Conservation (phyloP, 2,329 filamentous ascomycete genomes). For the Colletotrichum nymphaeae region DNA sequence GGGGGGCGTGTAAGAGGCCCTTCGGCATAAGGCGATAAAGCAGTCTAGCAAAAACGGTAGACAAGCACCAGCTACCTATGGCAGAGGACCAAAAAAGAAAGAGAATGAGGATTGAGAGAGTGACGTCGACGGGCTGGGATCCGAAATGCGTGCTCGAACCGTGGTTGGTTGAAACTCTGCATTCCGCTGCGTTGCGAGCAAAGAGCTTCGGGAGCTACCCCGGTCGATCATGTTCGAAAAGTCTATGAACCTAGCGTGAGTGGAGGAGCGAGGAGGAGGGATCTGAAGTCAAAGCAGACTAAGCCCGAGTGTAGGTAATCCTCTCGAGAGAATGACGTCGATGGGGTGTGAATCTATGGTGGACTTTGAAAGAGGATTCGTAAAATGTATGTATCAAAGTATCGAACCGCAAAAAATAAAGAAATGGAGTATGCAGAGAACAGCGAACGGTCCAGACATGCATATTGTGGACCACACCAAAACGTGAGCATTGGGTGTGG, state of each 20-base stretch:
- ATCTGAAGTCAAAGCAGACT: conserved; percentile 11
- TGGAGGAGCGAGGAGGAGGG: no score
- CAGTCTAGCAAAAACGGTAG: neutral
- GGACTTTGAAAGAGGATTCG: neutral
- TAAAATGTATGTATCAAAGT: no score
- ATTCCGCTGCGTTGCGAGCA: neutral
- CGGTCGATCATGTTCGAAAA: neutral
- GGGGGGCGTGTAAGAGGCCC: neutral
- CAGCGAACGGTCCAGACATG: conserved; percentile 27
- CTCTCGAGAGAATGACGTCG: conserved; percentile 21
- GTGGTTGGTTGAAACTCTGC: neutral
- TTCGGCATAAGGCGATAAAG: neutral
- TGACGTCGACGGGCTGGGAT: neutral
- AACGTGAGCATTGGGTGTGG: neutral
- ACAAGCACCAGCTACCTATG: neutral
- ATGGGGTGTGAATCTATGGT: neutral
- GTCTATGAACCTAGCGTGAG: neutral
- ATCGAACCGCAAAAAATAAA: neutral
- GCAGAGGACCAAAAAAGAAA: no score
- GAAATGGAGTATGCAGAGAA: neutral
- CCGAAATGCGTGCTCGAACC: neutral
- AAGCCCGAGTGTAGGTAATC: neutral
- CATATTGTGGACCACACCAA: conserved; percentile 11
- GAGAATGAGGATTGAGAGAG: neutral
- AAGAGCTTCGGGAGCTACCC: conserved; percentile 1